Conservation (phyloP, 106 monocot genomes). For the Apostasia shenzhenica region DNA sequence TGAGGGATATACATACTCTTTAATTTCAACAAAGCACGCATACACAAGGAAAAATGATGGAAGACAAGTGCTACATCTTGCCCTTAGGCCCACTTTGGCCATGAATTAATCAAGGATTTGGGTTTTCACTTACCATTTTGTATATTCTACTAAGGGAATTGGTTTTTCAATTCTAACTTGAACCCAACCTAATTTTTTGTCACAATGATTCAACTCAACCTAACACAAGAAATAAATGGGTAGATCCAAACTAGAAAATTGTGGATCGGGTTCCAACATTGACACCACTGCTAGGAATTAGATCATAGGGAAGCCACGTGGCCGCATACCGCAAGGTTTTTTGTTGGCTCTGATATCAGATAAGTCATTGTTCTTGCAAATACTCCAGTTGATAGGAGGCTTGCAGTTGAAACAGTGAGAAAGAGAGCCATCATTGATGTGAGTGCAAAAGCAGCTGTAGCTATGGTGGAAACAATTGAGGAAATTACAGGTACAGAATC, state of each 20-base stretch:
- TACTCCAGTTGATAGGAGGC: constrained; percentile 58
- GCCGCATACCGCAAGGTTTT: constrained; percentile 69
- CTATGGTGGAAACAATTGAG: constrained; percentile 39
- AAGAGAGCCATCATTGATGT: constrained; percentile 52
- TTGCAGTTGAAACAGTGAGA: constrained; percentile 71
- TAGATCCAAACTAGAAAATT: no score
- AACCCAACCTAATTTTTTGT: not conserved
- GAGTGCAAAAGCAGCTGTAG: constrained; percentile 44
- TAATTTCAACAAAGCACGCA: no score
- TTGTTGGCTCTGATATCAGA: constrained; percentile 68
- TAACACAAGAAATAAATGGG: no score
- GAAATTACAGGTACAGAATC: constrained; percentile 71
- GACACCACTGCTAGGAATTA: no score
- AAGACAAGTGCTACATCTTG: no score
- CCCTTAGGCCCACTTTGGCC: no score
- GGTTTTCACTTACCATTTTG: no score
- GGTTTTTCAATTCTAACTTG: not conserved
- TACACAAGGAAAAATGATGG: no score
- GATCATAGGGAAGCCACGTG: not conserved
- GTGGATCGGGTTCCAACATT: no score
- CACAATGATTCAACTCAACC: no score
- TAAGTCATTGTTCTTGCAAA: constrained; percentile 48
- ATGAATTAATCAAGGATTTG: no score
- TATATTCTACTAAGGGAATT: not conserved
- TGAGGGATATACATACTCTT: not conserved